Percentiles rank a stretch among this genome's conserved stretches.
Evolutionary conservation across 106 monocot species (phyloP).

Genomic region (Narthecium ossifragum): DNA sequence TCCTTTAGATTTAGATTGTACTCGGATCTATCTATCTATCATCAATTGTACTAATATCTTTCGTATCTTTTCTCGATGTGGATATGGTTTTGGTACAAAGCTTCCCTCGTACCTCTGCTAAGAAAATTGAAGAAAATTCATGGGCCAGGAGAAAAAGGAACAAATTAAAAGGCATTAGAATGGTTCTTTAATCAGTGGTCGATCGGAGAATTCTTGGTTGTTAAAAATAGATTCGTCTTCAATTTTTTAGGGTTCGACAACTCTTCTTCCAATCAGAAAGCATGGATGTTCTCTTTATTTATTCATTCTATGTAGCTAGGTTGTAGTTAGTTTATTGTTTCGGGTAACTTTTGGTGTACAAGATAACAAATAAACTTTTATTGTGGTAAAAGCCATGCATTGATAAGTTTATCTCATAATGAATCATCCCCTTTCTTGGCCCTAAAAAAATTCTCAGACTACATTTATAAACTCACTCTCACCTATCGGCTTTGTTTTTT

Average conservation of each 20-base stretch:
- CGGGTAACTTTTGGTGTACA: too few relatives aligned
- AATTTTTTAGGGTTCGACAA: neutral
- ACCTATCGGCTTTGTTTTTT: too few relatives aligned
- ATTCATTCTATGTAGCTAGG: too few relatives aligned
- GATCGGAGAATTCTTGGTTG: neutral
- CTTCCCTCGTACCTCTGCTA: neutral
- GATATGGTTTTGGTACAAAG: neutral
- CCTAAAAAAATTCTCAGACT: too few relatives aligned
- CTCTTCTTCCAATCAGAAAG: too few relatives aligned
- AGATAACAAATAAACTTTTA: too few relatives aligned
- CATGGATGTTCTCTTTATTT: neutral
- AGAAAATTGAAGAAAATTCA: neutral
- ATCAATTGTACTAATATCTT: neutral
- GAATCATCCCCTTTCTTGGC: too few relatives aligned
- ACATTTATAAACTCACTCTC: too few relatives aligned
- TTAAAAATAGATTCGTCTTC: neutral
- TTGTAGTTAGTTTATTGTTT: too few relatives aligned
- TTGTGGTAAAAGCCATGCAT: too few relatives aligned
- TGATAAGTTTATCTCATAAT: too few relatives aligned
- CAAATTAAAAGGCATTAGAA: neutral
- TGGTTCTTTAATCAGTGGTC: neutral
- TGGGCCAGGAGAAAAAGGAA: neutral
- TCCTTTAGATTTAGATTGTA: neutral
- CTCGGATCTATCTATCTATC: neutral
- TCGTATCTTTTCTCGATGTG: neutral